Percentiles rank a stretch among this genome's conserved stretches.
Evolutionary conservation across 352 stramenopile genomes (phyloP).

Genomic region (Aphanomyces euteiches): DNA sequence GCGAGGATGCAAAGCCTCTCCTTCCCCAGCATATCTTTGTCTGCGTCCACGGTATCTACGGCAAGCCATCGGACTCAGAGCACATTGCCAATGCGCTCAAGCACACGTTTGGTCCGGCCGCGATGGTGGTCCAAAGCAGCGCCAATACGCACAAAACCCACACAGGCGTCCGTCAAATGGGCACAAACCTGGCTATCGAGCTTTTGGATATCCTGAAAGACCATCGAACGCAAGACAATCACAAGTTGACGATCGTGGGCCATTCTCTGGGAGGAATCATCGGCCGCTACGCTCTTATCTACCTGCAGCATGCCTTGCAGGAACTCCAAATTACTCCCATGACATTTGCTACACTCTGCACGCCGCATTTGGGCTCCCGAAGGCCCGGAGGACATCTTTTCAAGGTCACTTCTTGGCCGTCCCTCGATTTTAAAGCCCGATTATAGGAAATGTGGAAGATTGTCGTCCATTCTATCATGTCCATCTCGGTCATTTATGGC

Average conservation of each 20-base stretch:
- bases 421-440: neutral
- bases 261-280: constrained; percentile 20
- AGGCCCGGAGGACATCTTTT: neutral
- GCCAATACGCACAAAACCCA: constrained; percentile 19
- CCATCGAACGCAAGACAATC: neutral
- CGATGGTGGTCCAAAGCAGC: constrained; percentile 1
- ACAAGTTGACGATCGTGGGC: neutral
- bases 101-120: neutral
- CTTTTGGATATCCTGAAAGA: constrained; percentile 10
- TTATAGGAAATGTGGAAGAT: constrained; percentile 23
- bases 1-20: neutral
- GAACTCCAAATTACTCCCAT: neutral
- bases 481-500: constrained; percentile 22
- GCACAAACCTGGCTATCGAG: constrained; percentile 10
- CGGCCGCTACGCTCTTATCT: constrained; percentile 2
- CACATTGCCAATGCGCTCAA: constrained; percentile 7
- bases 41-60: constrained; percentile 17
- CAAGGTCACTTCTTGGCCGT: neutral
- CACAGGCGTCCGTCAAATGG: neutral
- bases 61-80: neutral
- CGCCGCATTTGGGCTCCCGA: constrained; percentile 11
- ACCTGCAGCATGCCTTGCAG: constrained; percentile 8
- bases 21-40: constrained; percentile 21
- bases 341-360: constrained; percentile 8
- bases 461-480: constrained; percentile 6